Base-by-base conservation (phyloP, 768 basidiomycete species). In the Lentinula guzmanii region DNA sequence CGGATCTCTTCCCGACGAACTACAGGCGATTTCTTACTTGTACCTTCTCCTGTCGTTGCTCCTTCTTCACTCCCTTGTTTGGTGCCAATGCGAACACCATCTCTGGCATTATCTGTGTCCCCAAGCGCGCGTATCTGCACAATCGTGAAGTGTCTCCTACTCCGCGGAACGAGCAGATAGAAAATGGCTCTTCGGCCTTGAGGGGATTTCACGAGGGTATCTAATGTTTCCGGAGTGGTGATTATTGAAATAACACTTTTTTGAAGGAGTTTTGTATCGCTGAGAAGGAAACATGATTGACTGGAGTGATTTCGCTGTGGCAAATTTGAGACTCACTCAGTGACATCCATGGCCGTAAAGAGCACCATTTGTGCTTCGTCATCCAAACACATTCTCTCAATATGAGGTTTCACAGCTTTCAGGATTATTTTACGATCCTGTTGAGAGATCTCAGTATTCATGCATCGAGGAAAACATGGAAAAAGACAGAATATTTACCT, bases 351-450 rank as follows among this genome's bases (percentile, higher is more conserved):
- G 5, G 91, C 91, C 0, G 93, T 93, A 75, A 95, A 96, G 3
- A 97, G 74, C 1, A 95, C 92, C 24, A 91, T 76, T 67, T 95
- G 93, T 0, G 95, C 95, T 64, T 97, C 93, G 50, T 93, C 91
- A 65, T 95, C 92, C 45, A 82, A 78, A 67, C 89, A 91, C 83
- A 97, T 93, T 2, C 90, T 86, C 69, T 90, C 89, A 28, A 95
- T 79, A 66, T 97, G 93, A 1, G 93, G 93, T 66, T 94, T 95
- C 55, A 98, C 80, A 5, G 85, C 82, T 76, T 95, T 95, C 58
- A 96, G 77, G 56, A 95, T 92, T 64, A 89, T 87, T 81, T 97
- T 98, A 60, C 95, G 84, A 71, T 97, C 94, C 89, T 90, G 54
- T 16, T 41, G 18, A 51, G 13, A 8, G 4, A 4, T 52, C 58